Evolutionary conservation across 2,329 filamentous ascomycete genomes (phyloP).

Genomic region (Neospermospora avenae): DNA sequence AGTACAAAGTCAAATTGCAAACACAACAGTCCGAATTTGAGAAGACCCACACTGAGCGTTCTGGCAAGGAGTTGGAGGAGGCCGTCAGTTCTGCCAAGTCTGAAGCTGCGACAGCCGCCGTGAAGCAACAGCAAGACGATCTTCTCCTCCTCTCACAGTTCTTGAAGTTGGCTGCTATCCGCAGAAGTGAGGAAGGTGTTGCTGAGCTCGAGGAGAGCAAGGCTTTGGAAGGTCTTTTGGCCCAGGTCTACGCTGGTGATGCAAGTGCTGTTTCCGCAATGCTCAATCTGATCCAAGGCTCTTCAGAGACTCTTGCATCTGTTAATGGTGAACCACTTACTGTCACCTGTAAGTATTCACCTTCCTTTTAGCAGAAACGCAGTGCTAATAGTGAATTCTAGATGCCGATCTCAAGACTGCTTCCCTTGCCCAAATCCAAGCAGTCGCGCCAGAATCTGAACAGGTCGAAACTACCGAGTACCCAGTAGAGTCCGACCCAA

Average conservation of each 20-base stretch:
- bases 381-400: constrained; percentile 35
- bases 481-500: constrained; percentile 57
- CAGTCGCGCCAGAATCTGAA: constrained; percentile 34
- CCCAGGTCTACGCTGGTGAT: constrained; percentile 77
- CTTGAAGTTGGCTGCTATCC: constrained; percentile 72
- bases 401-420: constrained; percentile 57
- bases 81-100: constrained; percentile 49
- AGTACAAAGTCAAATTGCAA: constrained; percentile 60
- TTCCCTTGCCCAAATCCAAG: constrained; percentile 51
- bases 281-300: constrained; percentile 72
- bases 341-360: constrained; percentile 64
- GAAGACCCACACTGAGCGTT: constrained; percentile 51
- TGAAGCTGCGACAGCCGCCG: constrained; percentile 48
- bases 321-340: constrained; percentile 62
- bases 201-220: constrained; percentile 67
- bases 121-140: constrained; percentile 58
- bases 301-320: constrained; percentile 62
- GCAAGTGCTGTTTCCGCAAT: constrained; percentile 70
- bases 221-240: constrained; percentile 75
- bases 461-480: constrained; percentile 36
- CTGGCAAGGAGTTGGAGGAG: constrained; percentile 45
- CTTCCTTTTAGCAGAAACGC: not conserved
- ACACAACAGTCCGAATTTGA: constrained; percentile 59
- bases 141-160: constrained; percentile 75
- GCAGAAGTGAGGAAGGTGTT: constrained; percentile 65